A percentile compares a stretch with the other conserved stretches of the same genome.
Evolutionary conservation across 1,284 basidiomycete species (phyloP).

Genomic region (Pseudozyma sp.): DNA sequence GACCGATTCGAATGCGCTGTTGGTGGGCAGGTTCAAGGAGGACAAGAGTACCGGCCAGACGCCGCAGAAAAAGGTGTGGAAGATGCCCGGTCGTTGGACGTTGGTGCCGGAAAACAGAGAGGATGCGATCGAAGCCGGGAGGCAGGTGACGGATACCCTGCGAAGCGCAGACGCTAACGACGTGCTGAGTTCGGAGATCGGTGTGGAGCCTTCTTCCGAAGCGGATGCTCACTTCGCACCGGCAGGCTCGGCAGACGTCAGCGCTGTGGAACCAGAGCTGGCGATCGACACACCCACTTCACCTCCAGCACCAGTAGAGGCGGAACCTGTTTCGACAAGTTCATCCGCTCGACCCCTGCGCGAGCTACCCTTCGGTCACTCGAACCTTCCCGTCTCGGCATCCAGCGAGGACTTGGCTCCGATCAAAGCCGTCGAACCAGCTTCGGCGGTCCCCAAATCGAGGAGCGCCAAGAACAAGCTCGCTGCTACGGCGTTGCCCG

Average conservation of each 20-base stretch:
- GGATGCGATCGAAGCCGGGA: constrained; percentile 47
- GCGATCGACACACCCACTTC: not conserved
- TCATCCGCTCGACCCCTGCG: constrained; percentile 19
- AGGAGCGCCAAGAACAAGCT: constrained; percentile 44
- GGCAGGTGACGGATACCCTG: constrained; percentile 22
- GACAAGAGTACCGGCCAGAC: constrained; percentile 55
- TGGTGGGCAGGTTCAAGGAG: constrained; percentile 23
- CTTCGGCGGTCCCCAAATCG: constrained; percentile 15
- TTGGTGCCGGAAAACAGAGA: constrained; percentile 47
- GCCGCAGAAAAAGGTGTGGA: constrained; percentile 50
- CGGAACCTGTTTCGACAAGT: not conserved
- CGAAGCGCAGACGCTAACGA: constrained; percentile 3
- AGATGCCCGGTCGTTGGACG: constrained; percentile 39
- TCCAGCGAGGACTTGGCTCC: constrained; percentile 15
- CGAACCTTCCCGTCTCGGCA: constrained; percentile 26
- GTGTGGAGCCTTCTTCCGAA: constrained; percentile 8
- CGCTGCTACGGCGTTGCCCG: constrained; percentile 24
- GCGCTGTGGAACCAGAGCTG: not conserved
- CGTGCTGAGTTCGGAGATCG: constrained; percentile 15
- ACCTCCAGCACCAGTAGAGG: not conserved
- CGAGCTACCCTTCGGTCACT: constrained; percentile 33
- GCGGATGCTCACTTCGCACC: not conserved
- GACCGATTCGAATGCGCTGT: constrained; percentile 27
- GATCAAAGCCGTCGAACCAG: constrained; percentile 10
- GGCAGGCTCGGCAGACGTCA: constrained; percentile 3